These are phyloP conservation scores for Lactifluus rugatus DNA, from an alignment of 768 basidiomycete genomes.

Conservation along the genomic window DNA sequence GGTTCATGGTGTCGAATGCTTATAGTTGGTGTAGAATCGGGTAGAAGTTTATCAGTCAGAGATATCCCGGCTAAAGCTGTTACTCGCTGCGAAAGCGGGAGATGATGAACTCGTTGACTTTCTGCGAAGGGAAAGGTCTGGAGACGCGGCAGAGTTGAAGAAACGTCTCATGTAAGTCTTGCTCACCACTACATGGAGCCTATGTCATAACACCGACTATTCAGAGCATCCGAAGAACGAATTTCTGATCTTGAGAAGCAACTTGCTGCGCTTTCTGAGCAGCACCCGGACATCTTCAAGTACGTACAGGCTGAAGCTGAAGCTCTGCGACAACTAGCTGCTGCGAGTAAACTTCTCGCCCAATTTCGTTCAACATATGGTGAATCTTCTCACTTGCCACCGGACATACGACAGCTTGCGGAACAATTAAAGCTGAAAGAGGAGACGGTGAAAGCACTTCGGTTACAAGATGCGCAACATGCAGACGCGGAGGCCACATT, in stretches of 20 bases:
- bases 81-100: constrained; percentile 64
- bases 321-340: constrained; percentile 39
- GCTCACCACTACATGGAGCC: neutral
- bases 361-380: constrained; percentile 61
- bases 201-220: neutral
- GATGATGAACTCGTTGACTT: constrained; percentile 66
- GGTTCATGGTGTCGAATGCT: neutral
- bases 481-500: constrained; percentile 64
- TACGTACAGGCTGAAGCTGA: constrained; percentile 43
- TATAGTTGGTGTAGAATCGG: constrained; percentile 44
- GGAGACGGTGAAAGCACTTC: constrained; percentile 50
- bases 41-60: constrained; percentile 65
- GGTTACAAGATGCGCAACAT: constrained; percentile 54
- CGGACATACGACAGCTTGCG: constrained; percentile 43
- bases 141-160: constrained; percentile 42
- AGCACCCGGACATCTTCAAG: constrained; percentile 44
- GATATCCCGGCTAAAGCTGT: constrained; percentile 58
- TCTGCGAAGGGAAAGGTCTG: constrained; percentile 47
- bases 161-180: constrained; percentile 43
- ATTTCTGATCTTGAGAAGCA: constrained; percentile 43
- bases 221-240: constrained; percentile 46
- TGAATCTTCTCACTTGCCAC: constrained; percentile 32
- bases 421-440: constrained; percentile 57
- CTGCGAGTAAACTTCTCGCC: constrained; percentile 39
- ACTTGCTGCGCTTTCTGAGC: constrained; percentile 34